Conservation (phyloP, 306 rosid genomes). For the Leucaena leucocephala region DNA sequence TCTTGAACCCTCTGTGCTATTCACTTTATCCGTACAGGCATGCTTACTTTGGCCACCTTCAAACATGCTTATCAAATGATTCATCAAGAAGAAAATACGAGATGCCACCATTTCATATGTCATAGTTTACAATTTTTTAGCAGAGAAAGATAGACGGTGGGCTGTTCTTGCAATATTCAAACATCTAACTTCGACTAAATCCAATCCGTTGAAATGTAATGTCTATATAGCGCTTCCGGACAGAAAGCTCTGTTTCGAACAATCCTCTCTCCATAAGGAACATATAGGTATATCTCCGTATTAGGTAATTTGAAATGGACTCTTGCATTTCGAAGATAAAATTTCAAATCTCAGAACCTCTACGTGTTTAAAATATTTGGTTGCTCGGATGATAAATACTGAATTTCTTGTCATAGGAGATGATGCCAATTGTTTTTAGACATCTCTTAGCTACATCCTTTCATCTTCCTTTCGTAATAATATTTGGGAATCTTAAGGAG, state of each 20-base stretch:
- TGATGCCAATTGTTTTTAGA: too few species aligned
- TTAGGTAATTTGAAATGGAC: too few species aligned
- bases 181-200: background rate
- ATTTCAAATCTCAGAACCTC: background rate
- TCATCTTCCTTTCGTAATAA: too few species aligned
- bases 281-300: too few species aligned
- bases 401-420: too few species aligned
- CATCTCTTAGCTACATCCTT: too few species aligned
- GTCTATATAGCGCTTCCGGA: too few species aligned
- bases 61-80: background rate
- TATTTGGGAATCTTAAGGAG: too few species aligned
- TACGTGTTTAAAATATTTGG: background rate
- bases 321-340: background rate
- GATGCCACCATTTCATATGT: background rate
- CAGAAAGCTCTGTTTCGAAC: too few species aligned
- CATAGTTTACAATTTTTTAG: background rate
- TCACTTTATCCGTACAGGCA: background rate
- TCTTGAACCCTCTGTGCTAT: background rate
- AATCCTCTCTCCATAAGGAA: too few species aligned
- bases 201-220: background rate
- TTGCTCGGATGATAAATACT: too few species aligned
- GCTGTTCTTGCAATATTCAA: background rate
- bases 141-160: background rate
- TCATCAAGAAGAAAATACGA: background rate
- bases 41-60: background rate